Base-by-base conservation (phyloP, 495 filamentous ascomycete species). In the Daldinia vernicosa region DNA sequence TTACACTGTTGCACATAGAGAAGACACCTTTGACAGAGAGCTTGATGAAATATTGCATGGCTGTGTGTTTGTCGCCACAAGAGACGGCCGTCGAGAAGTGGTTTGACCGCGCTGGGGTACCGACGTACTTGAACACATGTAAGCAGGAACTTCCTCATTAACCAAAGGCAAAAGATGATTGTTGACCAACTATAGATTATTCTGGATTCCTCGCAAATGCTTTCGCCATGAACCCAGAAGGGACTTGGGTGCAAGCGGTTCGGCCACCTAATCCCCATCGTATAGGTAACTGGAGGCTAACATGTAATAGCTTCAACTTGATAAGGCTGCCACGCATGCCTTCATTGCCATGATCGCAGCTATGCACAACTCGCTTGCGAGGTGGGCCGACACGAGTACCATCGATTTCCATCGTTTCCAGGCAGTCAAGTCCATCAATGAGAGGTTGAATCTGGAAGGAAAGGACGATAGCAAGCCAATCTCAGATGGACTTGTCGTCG, bases 221-320 rank as follows among this genome's bases (percentile, higher is more conserved):
- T 15, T 77, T 77, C 39, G 75, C 75, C 27, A 77, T 77, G 75
- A 77, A 77, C n/a, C 75, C 75, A 0, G 70, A 77, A 58, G 75
- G 75, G 11, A 75, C 71, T 22, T 77, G 74, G 67, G 67, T 77
- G 27, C 70, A 77, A 57, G 70, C 73, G 5, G 75, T 77, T 27
- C 71, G 66, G 58, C 11, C 45, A 7, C 2, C 37, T 17, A 14
- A 30, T 40, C 2, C 27, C 17, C 11, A 27, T 26, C 32, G 2
- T 24, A 4, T 22, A 17, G 6, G 47, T 40, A 6, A 14, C 37
- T 12, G 2, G 22, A 40, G 15, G 19, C 54, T 67, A 54, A 71
- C n/a, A 32, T 7, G 12, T 11, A 22, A 60, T 53, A 77, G 75
- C 63, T 77, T 53, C 73, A 77, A 67, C 50, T 77, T 19, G 75